Percentiles rank a stretch among this genome's conserved stretches.
Conservation (phyloP, 1,139 yeast species). For the Wickerhamomyces sp. region DNA sequence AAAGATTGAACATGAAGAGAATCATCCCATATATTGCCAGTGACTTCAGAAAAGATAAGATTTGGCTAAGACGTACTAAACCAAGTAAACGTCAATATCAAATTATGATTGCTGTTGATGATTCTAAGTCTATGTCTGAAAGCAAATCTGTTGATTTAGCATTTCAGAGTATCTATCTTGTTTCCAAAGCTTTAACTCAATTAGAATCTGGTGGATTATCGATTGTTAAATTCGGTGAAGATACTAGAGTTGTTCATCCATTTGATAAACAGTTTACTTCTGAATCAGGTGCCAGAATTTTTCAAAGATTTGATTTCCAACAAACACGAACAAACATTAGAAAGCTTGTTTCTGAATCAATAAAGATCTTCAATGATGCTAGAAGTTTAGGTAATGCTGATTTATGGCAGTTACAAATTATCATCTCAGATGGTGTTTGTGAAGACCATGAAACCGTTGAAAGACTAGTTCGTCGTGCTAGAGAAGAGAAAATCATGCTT, state of each 20-base stretch:
- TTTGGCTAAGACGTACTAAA: conserved; percentile 96
- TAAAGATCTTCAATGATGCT: conserved; percentile 67
- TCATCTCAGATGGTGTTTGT: conserved; percentile 94
- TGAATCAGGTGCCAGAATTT: conserved; percentile 77
- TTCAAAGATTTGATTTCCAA: conserved; percentile 89
- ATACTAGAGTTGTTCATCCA: conserved; percentile 80
- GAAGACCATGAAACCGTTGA: conserved; percentile 86
- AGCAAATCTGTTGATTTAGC: conserved; percentile 88
- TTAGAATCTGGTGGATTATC: conserved; percentile 93
- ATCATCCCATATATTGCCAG: conserved; percentile 98
- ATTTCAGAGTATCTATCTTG: conserved; percentile 90
- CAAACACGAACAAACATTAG: conserved; percentile 84
- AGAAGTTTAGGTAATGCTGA: conserved; percentile 53
- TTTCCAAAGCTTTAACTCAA: conserved; percentile 89
- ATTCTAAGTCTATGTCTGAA: conserved; percentile 96
- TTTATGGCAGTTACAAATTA: conserved; percentile 90
- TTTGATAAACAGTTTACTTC: conserved; percentile 81
- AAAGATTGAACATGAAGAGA: conserved; percentile 93
- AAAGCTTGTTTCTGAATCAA: conserved; percentile 65
- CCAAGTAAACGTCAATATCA: conserved; percentile 97
- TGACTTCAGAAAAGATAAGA: conserved; percentile 95
- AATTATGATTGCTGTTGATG: conserved; percentile 96
- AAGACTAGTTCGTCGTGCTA: conserved; percentile 82
- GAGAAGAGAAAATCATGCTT: conserved; percentile 90
- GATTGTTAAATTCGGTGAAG: conserved; percentile 87